Evolutionary conservation across 2,329 filamentous ascomycete species (phyloP), one percentile per base, ranked within the genome.

Genomic region (Stachybotrys chartarum): DNA sequence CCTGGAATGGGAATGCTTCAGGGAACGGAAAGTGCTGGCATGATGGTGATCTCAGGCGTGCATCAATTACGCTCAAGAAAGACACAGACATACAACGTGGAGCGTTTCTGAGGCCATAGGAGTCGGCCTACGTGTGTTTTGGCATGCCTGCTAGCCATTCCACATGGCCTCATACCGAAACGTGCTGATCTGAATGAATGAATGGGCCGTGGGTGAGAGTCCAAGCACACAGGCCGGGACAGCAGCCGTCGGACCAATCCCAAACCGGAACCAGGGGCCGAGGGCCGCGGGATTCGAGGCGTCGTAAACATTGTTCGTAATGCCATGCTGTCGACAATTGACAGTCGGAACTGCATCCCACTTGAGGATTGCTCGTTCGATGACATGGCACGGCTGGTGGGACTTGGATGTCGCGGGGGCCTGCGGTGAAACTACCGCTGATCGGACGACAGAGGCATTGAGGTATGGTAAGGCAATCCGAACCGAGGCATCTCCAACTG

Each of bases 271-370:
- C 35, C 10, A 42, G 35, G 35, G 35, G 35, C 35, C 2, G 35
- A 42, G 35, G 35, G 35, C 35, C 10, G 35, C 24, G 24, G 24
- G 24, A 24, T 24, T 24, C 24, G 24, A 24, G 24, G 24, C 24
- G 24, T 24, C 24, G 24, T 24, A 24, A 24, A 24, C 24, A 24
- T 24, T 24, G 24, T 24, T 24, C 24, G 24, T 24, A 24, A 24
- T 24, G 24, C 4, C 24, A 24, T 24, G 4, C 24, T 24, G 24
- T 24, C 24, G 24, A 24, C 32, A 45, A 47, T 30, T 39, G 48
- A 51, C 55, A 53, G 54, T 52, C 55, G 50, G 50, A 7, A 51
- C 18, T 31, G 16, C 18, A n/a, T 51, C 24, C 24, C 24, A 24
- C 24, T 24, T 24, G 24, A 2, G 24, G 24, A 24, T 24, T 24